phyloP scores from a whole-genome alignment of 176 grass and related monocot genomes.

The Melocanna baccifera region DNA sequence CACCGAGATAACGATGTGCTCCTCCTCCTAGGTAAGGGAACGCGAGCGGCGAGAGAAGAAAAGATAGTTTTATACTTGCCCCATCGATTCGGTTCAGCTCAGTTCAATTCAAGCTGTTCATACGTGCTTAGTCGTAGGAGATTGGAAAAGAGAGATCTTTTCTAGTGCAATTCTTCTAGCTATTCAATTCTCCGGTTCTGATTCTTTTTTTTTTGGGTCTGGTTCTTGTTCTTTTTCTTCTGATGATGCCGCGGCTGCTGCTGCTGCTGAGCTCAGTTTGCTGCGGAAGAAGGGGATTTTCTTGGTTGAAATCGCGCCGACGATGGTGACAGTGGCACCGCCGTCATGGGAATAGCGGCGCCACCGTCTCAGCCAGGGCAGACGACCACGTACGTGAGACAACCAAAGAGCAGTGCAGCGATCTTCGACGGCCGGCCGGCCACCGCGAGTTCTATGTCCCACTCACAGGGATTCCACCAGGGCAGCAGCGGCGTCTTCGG shows the following conservation, averaged over 20 bases:
- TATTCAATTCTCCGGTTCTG: background rate
- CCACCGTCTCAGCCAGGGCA: slow-evolving; percentile 47
- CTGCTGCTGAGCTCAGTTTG: slow-evolving; percentile 18
- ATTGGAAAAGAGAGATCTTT: slow-evolving; percentile 7
- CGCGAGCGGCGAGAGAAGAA: background rate
- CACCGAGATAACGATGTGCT: slow-evolving; percentile 81
- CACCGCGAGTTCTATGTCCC: slow-evolving; percentile 76
- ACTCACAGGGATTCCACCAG: slow-evolving; percentile 93
- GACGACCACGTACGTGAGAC: slow-evolving; percentile 40
- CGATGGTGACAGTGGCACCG: slow-evolving; percentile 59
- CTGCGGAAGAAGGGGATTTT: slow-evolving; percentile 10
- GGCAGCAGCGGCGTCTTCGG: slow-evolving; percentile 64
- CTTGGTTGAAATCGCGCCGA: slow-evolving; percentile 29
- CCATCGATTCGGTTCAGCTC: background rate
- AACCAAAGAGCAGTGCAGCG: slow-evolving; percentile 23
- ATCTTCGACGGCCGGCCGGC: slow-evolving; percentile 29
- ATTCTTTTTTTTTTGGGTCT: background rate
- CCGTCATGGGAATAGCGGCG: slow-evolving; percentile 83
- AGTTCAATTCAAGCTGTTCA: background rate
- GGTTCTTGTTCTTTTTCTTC: background rate
- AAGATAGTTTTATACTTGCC: background rate
- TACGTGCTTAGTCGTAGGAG: background rate
- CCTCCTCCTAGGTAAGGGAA: slow-evolving; percentile 44
- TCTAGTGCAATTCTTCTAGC: background rate
- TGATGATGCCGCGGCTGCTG: background rate